These are phyloP conservation scores for Raffaelea arxii DNA, from an alignment of 2,329 filamentous ascomycete genomes.

Conservation along the genomic window DNA sequence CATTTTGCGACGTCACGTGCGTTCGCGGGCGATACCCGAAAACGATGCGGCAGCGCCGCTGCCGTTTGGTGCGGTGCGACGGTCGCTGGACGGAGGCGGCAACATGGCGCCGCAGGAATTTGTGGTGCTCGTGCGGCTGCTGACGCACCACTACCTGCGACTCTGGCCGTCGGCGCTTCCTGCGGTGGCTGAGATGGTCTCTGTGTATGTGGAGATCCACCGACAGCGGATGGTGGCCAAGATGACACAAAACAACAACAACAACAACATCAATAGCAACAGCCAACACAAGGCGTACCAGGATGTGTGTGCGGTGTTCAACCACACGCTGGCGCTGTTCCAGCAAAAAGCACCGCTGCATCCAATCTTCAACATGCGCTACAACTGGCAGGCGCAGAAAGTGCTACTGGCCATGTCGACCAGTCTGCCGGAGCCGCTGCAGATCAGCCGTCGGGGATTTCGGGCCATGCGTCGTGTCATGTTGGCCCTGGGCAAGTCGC, in stretches of 20 bases:
- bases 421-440: constrained; percentile 34
- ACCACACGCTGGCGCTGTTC: constrained; percentile 27
- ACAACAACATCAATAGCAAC: no score
- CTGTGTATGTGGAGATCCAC: constrained; percentile 16
- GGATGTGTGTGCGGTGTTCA: constrained; percentile 28
- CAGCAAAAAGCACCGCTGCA: constrained; percentile 22
- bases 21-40: background rate
- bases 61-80: constrained; percentile 11
- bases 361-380: constrained; percentile 25
- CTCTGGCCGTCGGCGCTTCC: constrained; percentile 21
- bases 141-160: constrained; percentile 18
- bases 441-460: constrained; percentile 43
- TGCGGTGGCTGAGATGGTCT: constrained; percentile 17
- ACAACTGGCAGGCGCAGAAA: constrained; percentile 50
- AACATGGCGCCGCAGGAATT: constrained; percentile 18
- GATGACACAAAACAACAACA: no score
- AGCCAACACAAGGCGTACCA: constrained; percentile 14
- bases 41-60: constrained; percentile 2
- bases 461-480: constrained; percentile 44
- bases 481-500: constrained; percentile 41
- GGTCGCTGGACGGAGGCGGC: constrained; percentile 12
- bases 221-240: constrained; percentile 7
- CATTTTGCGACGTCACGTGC: constrained; percentile 13
- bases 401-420: constrained; percentile 42
- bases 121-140: constrained; percentile 15